Evolutionary conservation across 2,329 filamentous ascomycete species (phyloP).

Genomic region (Penicillium vulpinum): DNA sequence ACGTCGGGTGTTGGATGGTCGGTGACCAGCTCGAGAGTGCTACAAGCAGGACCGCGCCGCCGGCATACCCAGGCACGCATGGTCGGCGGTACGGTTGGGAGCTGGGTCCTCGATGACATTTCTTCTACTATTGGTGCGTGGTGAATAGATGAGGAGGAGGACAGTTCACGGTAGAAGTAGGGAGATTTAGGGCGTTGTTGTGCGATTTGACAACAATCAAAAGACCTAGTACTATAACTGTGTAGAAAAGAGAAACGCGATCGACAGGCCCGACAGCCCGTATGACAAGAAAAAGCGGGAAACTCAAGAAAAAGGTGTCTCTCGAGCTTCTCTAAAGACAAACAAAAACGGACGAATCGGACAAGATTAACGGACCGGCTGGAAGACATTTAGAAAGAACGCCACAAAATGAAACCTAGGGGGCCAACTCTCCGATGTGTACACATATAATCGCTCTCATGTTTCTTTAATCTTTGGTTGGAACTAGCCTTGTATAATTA

Average conservation of each 20-base stretch:
- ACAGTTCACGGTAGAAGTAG: not conserved
- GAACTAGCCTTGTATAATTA: too few species aligned
- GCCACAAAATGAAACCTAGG: too few species aligned
- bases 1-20: constrained; percentile 10
- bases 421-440: too few species aligned
- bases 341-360: too few species aligned
- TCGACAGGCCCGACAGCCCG: too few species aligned
- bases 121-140: not conserved
- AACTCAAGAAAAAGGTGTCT: not conserved
- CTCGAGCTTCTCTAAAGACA: not conserved
- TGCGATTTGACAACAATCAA: not conserved
- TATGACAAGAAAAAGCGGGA: not conserved
- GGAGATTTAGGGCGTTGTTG: not conserved
- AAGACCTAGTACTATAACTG: not conserved
- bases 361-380: too few species aligned
- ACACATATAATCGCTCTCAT: too few species aligned
- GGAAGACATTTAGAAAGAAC: too few species aligned
- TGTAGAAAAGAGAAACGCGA: not conserved
- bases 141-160: not conserved
- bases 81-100: not conserved
- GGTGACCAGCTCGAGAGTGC: constrained; percentile 5
- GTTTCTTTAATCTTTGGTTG: too few species aligned
- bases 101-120: not conserved
- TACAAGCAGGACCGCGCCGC: not conserved
- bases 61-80: constrained; percentile 16